Percentiles rank a stretch among this genome's conserved stretches.
Conservation (phyloP, 768 basidiomycete genomes). For the Amanita rimosa region DNA sequence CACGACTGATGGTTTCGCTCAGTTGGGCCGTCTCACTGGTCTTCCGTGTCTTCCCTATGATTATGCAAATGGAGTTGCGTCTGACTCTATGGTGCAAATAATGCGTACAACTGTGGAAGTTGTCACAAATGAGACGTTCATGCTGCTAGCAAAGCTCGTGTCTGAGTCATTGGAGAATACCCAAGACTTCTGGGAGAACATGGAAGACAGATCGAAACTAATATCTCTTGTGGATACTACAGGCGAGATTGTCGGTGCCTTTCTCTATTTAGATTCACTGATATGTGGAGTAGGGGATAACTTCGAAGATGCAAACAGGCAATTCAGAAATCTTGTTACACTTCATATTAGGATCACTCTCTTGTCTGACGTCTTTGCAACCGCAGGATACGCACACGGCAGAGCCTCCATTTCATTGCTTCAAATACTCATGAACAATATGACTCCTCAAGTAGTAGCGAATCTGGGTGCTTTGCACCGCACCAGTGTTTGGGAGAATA, state of each 20-base stretch:
- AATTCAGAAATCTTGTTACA: conserved; percentile 63
- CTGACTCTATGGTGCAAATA: conserved; percentile 81
- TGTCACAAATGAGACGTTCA: conserved; percentile 64
- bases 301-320: conserved; percentile 38
- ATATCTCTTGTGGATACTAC: conserved; percentile 48
- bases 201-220: conserved; percentile 48
- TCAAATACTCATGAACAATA: conserved; percentile 58
- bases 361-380: conserved; percentile 80
- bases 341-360: conserved; percentile 73
- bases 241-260: conserved; percentile 17
- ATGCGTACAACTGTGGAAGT: conserved; percentile 85
- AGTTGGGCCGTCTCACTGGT: conserved; percentile 66
- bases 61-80: conserved; percentile 74
- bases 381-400: conserved; percentile 72
- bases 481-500: conserved; percentile 80
- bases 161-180: conserved; percentile 61
- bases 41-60: conserved; percentile 85
- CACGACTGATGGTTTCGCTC: conserved; percentile 58
- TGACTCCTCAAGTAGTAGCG: conserved; percentile 49
- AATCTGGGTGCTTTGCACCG: conserved; percentile 77
- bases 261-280: conserved; percentile 3
- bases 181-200: conserved; percentile 53
- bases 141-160: conserved; percentile 59
- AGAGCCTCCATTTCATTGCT: conserved; percentile 66
- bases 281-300: conserved; percentile 27